A percentile compares a stretch with the other conserved stretches of the same genome.
These are phyloP conservation scores for Ophiostoma ips DNA, from an alignment of 2,329 filamentous ascomycete genomes.

Conservation along the genomic window DNA sequence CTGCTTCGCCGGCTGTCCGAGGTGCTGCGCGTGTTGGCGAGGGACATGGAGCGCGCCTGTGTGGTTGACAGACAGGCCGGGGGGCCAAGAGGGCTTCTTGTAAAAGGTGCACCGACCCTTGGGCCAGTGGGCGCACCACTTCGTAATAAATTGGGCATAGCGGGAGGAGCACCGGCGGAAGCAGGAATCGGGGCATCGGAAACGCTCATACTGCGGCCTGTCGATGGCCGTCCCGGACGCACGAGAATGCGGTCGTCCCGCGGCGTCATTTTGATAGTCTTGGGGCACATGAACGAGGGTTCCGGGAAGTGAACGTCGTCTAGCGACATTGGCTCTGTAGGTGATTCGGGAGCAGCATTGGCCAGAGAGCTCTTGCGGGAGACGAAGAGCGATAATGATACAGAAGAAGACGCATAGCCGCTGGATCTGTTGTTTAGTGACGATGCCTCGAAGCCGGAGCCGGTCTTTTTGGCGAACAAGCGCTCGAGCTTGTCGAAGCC, in stretches of 20 bases:
- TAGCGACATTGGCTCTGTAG: background rate
- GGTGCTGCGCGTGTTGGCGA: background rate
- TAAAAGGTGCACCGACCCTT: background rate
- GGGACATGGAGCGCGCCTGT: background rate
- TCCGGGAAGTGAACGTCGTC: constrained; percentile 28
- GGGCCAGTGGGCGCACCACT: background rate
- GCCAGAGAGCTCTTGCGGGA: constrained; percentile 7
- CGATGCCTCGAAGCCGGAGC: background rate
- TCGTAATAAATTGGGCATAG: background rate
- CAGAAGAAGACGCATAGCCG: background rate
- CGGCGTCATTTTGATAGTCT: constrained; percentile 40
- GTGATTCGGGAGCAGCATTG: constrained; percentile 15
- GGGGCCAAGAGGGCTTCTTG: background rate
- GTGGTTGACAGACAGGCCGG: background rate
- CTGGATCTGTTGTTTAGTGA: background rate
- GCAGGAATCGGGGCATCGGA: background rate
- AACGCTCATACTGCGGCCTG: constrained; percentile 3
- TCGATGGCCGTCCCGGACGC: background rate
- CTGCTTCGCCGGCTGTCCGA: constrained; percentile 7
- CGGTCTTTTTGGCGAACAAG: background rate
- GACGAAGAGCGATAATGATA: background rate
- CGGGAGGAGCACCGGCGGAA: background rate
- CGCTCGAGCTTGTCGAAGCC: background rate
- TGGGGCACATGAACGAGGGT: constrained; percentile 43
- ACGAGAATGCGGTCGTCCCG: constrained; percentile 29